Base-by-base conservation (phyloP, 371 early-diverging fungal genomes). In the Mortierella sp. region DNA sequence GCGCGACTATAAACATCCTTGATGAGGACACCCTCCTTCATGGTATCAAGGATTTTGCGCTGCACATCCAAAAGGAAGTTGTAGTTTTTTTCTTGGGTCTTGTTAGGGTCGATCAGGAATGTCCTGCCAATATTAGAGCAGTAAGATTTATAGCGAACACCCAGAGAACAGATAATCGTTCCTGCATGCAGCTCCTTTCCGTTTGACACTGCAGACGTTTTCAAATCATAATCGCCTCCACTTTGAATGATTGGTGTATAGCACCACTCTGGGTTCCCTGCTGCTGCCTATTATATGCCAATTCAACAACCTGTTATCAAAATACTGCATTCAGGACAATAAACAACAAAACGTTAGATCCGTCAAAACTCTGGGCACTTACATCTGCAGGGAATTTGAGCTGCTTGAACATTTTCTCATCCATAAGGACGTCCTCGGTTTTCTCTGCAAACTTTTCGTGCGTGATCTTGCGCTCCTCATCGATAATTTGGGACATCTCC, bases 231-330 rank as follows among this genome's bases (percentile, higher is more conserved):
- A 51, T 90, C 87, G 47, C 98, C 98, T 64, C 99, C 99, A 86
- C 96, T 96, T 86, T 99, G 99, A 64, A 99, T 92, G 72, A 98
- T 95, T 16, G 99, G 99, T 8, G 93, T 88, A 69, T 97, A 97
- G 78, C 98, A 96, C 95, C 97, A 96, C 61, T 99, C 99, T 11
- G 93, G 70, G 49, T 87, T 88, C 10, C 86, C 87, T 47, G 74
- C 30, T 57, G 78, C 78, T 24, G 79, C 77, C 85, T 86, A 62
- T 20, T 37, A 35, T 11, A 43, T 24, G 11, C 12, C 24, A 39
- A 30, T 40, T 5, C n/a, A 45, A 43, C 12, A 12, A 37, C 35
- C 9, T 59, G 61, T 68, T 22, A 73, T 16, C 58, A 39, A 14
- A 26, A 40, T 32, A 14, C 43, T 43, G 43, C 43, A 3, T 43